phyloP scores from a whole-genome alignment of 1,284 basidiomycete genomes.

The Marasmius tenuissimus region DNA sequence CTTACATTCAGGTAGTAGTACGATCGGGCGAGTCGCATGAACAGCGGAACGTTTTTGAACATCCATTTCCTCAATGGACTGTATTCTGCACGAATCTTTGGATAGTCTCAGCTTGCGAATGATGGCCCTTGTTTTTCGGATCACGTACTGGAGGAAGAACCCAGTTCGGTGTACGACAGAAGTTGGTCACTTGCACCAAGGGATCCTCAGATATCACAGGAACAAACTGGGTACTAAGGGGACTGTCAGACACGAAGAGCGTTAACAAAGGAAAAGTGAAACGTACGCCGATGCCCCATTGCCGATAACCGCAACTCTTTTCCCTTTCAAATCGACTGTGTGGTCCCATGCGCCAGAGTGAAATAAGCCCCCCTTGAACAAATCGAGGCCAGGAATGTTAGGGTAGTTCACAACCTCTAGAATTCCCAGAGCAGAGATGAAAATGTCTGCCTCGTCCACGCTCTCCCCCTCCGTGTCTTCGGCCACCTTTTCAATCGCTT shows the following conservation, averaged over 20 bases:
- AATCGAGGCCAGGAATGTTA: conserved; percentile 35
- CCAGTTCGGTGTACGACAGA: conserved; percentile 48
- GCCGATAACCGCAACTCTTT: conserved; percentile 49
- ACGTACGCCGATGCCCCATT: conserved; percentile 52
- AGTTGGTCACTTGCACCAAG: conserved; percentile 39
- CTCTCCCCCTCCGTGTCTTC: conserved; percentile 22
- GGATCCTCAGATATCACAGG: conserved; percentile 42
- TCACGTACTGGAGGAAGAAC: conserved; percentile 36
- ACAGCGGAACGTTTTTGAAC: conserved; percentile 39
- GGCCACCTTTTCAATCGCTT: conserved; percentile 13
- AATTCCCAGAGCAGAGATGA: conserved; percentile 46
- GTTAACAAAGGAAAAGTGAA: not conserved
- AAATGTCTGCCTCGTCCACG: conserved; percentile 27
- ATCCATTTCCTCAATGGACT: conserved; percentile 31
- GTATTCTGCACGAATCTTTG: conserved; percentile 31
- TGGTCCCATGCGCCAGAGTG: conserved; percentile 50
- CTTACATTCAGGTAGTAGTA: conserved; percentile 30
- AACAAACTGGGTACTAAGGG: conserved; percentile 42
- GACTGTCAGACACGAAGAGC: not conserved
- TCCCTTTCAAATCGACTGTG: conserved; percentile 37
- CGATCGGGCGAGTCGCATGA: conserved; percentile 33
- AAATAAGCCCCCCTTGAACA: conserved; percentile 45
- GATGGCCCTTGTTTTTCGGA: not conserved
- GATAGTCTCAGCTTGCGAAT: not conserved
- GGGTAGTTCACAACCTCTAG: conserved; percentile 39